Base-by-base conservation (phyloP, 495 filamentous ascomycete genomes). In the Trichoderma reesei region DNA sequence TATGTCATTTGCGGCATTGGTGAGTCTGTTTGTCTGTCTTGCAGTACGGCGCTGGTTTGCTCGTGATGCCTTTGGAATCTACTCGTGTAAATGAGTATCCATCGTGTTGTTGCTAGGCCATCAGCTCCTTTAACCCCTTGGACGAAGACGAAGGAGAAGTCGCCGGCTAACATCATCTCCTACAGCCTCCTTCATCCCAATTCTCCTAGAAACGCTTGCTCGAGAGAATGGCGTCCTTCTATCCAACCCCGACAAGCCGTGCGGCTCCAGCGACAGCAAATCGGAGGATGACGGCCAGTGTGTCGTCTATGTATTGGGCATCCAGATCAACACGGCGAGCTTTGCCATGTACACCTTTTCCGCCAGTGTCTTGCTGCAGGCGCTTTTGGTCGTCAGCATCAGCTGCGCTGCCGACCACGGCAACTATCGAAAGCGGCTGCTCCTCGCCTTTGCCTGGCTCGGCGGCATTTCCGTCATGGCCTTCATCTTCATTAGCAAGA, bases 331-430 rank as follows among this genome's bases (percentile, higher is more conserved):
- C 75, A 96, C 94, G 10, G 92, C 94, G 18, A 95, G 90, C 76
- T 97, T 97, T 74, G 94, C 95, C 65, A 92, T 98, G 89, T 98
- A 98, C 77, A 96, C 90, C 5, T 98, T 98, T 74, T 95, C 91
- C 59, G 74, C 96, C 65, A 94, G 90, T 74, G 94, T 98, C 2
- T 72, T 96, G 9, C 70, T 96, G 39, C 94, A 98, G 74, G 86
- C 92, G 9, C 74, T 97, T 26, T 74, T 98, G 41, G 95, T 98
- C 37, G 88, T 98, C 65, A 95, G 91, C 64, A 96, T 98, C 83
- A 93, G 89, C 65, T 94, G 90, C 39, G 94, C 94, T 48, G 94
- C 94, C 56, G 94, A 98, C 71, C 94, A 98, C 74, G 94, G 94
- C 65, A 89, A 87, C 61, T 96, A 92, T 75, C 86, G 94, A 65